Base-by-base conservation (phyloP, 2,329 filamentous ascomycete genomes). In the Pyrenochaeta sp. region DNA sequence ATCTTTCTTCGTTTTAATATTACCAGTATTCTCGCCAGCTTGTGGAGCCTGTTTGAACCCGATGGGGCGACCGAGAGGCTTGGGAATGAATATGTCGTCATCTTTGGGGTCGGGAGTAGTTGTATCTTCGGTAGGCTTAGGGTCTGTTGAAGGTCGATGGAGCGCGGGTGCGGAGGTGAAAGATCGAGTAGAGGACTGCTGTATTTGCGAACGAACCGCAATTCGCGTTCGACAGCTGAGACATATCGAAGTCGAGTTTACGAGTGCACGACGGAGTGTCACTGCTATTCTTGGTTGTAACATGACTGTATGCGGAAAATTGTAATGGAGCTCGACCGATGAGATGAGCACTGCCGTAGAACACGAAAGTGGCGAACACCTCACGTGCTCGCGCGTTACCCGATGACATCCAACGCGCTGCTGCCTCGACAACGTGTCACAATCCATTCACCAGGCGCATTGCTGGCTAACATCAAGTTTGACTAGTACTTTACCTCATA, bases 21-120 rank as follows among this genome's bases (percentile, higher is more conserved):
- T 75, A 47, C 92, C 92, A 1, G 87, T 89, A 77, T 98, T 97
- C 74, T 98, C 88, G 54, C 92, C 92, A 11, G 85, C 78, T 52
- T 82, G 78, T 0, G 95, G 95, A 2, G 92, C 90, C 32, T 85
- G 78, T 10, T 83, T 81, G 76, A 96, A 86, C 58, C 95, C 95
- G 63, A 99, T 94, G 12, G 95, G 94, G 32, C 91, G 87, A 33
- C 81, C 79, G 48, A 88, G 80, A 1, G 79, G 79, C 43, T 81
- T 79, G 7, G 83, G 84, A 6, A 78, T 76, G 68, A 84, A 83
- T 18, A 68, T 55, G 39, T 73, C 71, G 36, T 71, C 62, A 37
- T 69, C 65, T 58, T 64, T 60, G 1, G 53, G 54, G 21, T 58
- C 59, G 36, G 50, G 54, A 15, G 43, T 48, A 23, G 50, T 43